A percentile compares a stretch with the other conserved stretches of the same genome.
phyloP scores from a whole-genome alignment of 2,329 filamentous ascomycete genomes.

The Metarhizium sp. region DNA sequence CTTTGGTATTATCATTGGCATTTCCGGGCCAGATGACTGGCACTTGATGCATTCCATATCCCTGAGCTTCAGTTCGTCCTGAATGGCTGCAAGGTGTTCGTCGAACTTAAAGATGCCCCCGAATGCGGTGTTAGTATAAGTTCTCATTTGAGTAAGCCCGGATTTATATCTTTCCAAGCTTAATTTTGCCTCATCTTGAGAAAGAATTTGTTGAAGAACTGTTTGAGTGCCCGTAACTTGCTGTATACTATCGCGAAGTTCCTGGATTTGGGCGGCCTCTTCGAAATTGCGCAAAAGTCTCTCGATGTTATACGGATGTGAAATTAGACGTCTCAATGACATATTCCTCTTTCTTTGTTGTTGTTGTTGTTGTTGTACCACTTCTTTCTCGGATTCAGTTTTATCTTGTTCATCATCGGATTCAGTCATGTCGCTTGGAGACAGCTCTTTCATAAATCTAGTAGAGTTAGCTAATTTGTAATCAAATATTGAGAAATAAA shows the following conservation, averaged over 20 bases:
- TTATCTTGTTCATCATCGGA: background rate
- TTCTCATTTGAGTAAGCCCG: constrained; percentile 9
- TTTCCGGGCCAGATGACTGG: constrained; percentile 2
- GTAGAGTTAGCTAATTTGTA: background rate
- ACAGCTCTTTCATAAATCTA: background rate
- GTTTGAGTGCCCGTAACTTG: background rate
- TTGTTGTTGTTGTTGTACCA: background rate
- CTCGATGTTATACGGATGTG: constrained; percentile 21
- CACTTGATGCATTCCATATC: background rate
- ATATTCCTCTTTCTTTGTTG: background rate
- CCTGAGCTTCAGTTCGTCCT: constrained; percentile 6
- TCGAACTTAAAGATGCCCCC: constrained; percentile 13
- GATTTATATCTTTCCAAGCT: constrained; percentile 5
- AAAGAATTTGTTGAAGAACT: constrained; percentile 7
- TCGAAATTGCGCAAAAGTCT: constrained; percentile 9
- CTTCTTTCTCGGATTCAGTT: background rate
- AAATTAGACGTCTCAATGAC: constrained; percentile 7
- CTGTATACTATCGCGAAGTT: background rate
- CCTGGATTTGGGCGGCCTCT: background rate
- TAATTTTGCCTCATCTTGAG: background rate
- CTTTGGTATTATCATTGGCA: background rate
- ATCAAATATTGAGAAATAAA: no score
- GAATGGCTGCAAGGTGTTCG: constrained; percentile 5
- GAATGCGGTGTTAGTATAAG: constrained; percentile 5
- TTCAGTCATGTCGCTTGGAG: background rate